Evolutionary conservation across 495 filamentous ascomycete genomes (phyloP), one percentile per base, ranked within the genome.

Genomic region (Delitschia confertaspora): DNA sequence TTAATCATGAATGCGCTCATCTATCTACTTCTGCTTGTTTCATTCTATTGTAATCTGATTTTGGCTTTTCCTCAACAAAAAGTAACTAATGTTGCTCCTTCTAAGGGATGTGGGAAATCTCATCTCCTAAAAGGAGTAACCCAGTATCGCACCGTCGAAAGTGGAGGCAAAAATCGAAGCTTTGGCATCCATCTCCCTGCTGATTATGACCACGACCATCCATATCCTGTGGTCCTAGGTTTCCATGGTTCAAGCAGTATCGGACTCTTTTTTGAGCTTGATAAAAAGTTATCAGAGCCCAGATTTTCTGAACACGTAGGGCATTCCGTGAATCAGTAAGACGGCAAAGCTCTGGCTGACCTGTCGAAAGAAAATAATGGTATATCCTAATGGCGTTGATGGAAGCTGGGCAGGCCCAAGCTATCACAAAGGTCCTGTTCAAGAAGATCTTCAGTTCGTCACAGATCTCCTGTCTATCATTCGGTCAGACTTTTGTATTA

Each of bases 351-450:
- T 40, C n/a, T n/a, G n/a, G n/a, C n/a, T n/a, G n/a, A n/a, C n/a
- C n/a, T n/a, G n/a, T n/a, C n/a, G 10, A 40, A 11, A 42, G 32
- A 47, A 53, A 17, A 53, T 53, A 13, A 53, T 53, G 43, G 37
- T 53, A 3, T 53, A 53, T 21, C 49, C 42, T 1, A 42, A 53
- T 21, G 49, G 49, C 13, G 33, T 53, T 21, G 43, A 38, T n/a
- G 49, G 49, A 1, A 37, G 30, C n/a, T 53, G 49, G 49, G 49
- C 49, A 1, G 49, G 49, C 3, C 42, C 43, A 14, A 47, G n/a
- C 5, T 53, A 53, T 27, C 44, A 47, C 31, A 53, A 8, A 6
- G 33, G 25, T n/a, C 38, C 38, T 10, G 26, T 53, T n/a, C 30
- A 5, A 14, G 42, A 53, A 29, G 49, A 52, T 19, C 8, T 52